Base-by-base conservation (phyloP, 2,329 filamentous ascomycete species). In the Leptographium radiaticola region DNA sequence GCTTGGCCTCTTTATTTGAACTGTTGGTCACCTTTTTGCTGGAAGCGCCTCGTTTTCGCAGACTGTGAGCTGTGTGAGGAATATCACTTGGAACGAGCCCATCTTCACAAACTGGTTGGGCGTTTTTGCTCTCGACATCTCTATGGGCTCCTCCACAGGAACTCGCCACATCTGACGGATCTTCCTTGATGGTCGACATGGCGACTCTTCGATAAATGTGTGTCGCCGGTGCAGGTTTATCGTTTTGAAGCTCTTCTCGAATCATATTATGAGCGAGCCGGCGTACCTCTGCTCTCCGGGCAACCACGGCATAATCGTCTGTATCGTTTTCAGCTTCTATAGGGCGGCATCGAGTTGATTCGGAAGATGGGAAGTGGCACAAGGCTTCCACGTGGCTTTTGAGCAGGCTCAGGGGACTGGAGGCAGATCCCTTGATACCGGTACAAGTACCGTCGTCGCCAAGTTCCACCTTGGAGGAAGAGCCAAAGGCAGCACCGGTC, bases 201-300 rank as follows among this genome's bases (percentile, higher is more conserved):
- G 56, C 43, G 2, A 55, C 51, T 13, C 49, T 31, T 47, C 53
- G 56, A 43, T 57, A 59, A 0, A 44, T 11, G 1, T 51, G 56
- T 4, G 53, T 12, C 6, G 30, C n/a, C 8, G 49, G 52, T 5
- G 61, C 18, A 13, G 20, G 36, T 39, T 69, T 65, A 40, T 78
- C 76, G 42, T 65, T 72, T 47, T 74, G 70, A 4, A 82, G 67
- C 59, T 81, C 79, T 45, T 79, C 72, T 57, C 76, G 75, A n/a
- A 81, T 81, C 57, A 77, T 71, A 59, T 73, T 75, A 49, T 75
- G 73, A 63, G 77, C 74, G 10, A 81, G 66, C 20, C 77, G 71
- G 59, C 71, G 76, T 53, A 82, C 63, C 59, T 81, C 78, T 33
- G 76, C 77, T 58, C 77, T 71, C 33, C 77, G 70, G 51, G 76